These are phyloP conservation scores for Dictyostelium discoideum DNA, from an alignment of 78 protist genomes.

Conservation along the genomic window DNA sequence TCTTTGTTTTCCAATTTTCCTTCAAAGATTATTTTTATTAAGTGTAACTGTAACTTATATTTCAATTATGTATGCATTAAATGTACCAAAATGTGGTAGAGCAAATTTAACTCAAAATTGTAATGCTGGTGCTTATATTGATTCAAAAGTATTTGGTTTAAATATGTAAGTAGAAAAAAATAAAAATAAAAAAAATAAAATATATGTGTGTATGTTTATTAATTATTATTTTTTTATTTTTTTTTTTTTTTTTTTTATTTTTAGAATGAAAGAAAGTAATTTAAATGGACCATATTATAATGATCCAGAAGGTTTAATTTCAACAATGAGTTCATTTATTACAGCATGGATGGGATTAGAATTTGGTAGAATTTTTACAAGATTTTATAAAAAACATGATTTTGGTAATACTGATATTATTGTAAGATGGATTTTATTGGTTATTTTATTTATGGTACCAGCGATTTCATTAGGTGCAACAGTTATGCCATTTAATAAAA, in stretches of 20 bases:
- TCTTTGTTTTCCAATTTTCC: slow-evolving; percentile 18
- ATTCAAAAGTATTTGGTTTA: slow-evolving; percentile 18
- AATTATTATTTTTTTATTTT: background rate
- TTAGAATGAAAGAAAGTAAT: background rate
- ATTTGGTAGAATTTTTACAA: slow-evolving; percentile 52
- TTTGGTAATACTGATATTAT: slow-evolving; percentile 12
- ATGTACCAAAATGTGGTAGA: slow-evolving; percentile 68
- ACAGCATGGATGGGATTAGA: slow-evolving; percentile 77
- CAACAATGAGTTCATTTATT: slow-evolving; percentile 45
- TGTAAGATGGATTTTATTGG: slow-evolving; percentile 7
- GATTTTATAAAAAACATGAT: background rate
- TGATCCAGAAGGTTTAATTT: slow-evolving; percentile 72
- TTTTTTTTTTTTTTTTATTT: background rate
- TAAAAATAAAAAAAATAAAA: background rate
- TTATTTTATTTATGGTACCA: background rate
- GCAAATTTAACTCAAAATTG: slow-evolving; percentile 27
- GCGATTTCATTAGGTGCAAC: slow-evolving; percentile 2
- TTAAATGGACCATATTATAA: background rate
- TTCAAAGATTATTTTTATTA: slow-evolving; percentile 43
- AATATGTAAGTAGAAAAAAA: slow-evolving; percentile 39
- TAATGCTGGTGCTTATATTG: slow-evolving; percentile 74
- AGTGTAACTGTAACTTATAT: slow-evolving; percentile 15
- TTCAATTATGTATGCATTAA: slow-evolving; percentile 37
- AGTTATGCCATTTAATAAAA: slow-evolving; percentile 38
- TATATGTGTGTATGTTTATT: background rate